Evolutionary conservation across 306 rosid genomes (phyloP).

Genomic region (Carpinus viminea): DNA sequence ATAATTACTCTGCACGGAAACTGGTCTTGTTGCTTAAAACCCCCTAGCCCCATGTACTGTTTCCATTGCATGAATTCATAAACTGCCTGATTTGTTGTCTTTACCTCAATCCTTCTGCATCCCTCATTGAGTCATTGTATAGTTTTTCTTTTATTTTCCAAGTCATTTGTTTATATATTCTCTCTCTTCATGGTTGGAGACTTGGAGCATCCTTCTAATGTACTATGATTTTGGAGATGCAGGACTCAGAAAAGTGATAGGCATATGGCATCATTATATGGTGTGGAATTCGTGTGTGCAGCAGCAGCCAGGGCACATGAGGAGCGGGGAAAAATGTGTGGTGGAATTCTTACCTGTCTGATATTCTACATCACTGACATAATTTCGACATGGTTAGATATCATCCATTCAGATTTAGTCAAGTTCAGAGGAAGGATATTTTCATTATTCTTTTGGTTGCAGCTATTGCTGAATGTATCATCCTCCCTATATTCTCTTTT

Average conservation of each 20-base stretch:
- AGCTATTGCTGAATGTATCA: too few relatives aligned
- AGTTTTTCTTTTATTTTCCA: background rate
- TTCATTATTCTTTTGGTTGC: background rate
- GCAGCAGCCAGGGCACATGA: background rate
- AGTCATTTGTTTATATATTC: background rate
- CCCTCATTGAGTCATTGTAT: too few relatives aligned
- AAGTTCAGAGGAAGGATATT: slow-evolving; percentile 1
- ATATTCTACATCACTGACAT: background rate
- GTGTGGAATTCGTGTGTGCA: background rate
- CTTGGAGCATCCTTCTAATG: background rate
- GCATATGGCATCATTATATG: background rate
- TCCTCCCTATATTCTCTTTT: too few relatives aligned
- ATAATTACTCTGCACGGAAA: background rate
- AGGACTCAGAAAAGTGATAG: background rate
- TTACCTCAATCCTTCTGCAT: background rate
- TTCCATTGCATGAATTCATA: background rate
- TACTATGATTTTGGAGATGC: background rate
- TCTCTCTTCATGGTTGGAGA: background rate
- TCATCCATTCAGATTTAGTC: background rate
- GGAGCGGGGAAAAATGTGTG: background rate
- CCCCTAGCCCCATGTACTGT: background rate
- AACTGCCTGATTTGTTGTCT: background rate
- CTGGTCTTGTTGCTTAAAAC: background rate
- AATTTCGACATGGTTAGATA: background rate
- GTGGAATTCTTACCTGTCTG: background rate